A percentile compares a stretch with the other conserved stretches of the same genome.
Evolutionary conservation across 2,329 filamentous ascomycete species (phyloP).

Genomic region (Cryphonectria japonica): DNA sequence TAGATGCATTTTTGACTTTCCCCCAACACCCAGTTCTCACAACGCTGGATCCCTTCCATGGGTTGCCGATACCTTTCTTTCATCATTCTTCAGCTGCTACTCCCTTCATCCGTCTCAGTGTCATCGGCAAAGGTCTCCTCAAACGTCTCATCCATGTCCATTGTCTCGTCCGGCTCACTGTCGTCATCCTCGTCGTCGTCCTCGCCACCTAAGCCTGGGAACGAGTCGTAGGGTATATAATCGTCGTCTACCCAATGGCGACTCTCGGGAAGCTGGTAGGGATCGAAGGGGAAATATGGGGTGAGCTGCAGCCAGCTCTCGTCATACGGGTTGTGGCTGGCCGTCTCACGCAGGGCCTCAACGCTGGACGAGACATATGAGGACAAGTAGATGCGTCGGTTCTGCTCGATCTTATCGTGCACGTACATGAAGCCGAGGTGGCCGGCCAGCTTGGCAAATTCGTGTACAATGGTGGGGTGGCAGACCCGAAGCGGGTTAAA

Average conservation of each 20-base stretch:
- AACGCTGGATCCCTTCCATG: neutral
- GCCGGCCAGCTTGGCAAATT: slow-evolving; percentile 87
- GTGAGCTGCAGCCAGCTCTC: slow-evolving; percentile 86
- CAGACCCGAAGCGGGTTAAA: slow-evolving; percentile 96
- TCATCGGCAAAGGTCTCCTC: slow-evolving; percentile 37
- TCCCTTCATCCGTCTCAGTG: slow-evolving; percentile 37
- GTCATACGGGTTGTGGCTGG: slow-evolving; percentile 58
- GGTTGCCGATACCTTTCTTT: neutral
- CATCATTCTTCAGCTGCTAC: slow-evolving; percentile 9
- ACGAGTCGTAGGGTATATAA: slow-evolving; percentile 79
- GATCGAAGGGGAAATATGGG: slow-evolving; percentile 96
- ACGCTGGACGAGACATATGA: slow-evolving; percentile 65
- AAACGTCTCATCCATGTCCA: slow-evolving; percentile 44
- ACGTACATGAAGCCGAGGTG: slow-evolving; percentile 89
- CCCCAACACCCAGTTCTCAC: neutral
- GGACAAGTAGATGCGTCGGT: slow-evolving; percentile 84
- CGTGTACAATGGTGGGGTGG: slow-evolving; percentile 84
- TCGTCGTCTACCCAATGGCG: slow-evolving; percentile 85
- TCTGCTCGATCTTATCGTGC: slow-evolving; percentile 83
- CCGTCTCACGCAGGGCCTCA: slow-evolving; percentile 56
- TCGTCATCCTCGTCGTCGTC: slow-evolving; percentile 60
- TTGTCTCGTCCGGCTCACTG: slow-evolving; percentile 55
- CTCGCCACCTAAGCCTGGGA: slow-evolving; percentile 68
- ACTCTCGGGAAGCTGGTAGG: slow-evolving; percentile 86
- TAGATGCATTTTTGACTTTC: slow-evolving; percentile 23